Base-by-base conservation (phyloP, 768 basidiomycete species). In the Tricholoma matsutake region DNA sequence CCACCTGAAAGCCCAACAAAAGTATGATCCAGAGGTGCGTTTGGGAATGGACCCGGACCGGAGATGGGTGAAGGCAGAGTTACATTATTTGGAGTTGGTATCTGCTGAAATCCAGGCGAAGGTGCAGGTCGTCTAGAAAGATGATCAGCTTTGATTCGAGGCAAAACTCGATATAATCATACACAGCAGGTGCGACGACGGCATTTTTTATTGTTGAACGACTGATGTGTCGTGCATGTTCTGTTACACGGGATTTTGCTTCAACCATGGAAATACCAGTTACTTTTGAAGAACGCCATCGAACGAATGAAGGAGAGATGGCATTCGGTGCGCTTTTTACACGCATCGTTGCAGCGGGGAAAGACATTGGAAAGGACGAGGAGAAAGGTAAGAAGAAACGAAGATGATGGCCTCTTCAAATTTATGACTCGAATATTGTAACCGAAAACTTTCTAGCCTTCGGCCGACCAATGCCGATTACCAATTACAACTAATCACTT, bases 1-100 rank as follows among this genome's bases (percentile, higher is more conserved):
- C 96, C 96, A 11, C 96, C 96, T 20, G 94, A 93, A 73, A 96
- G 84, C 54, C 96, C 97, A 58, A 98, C 83, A 70, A 99, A 98
- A 7, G 91, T 88, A 68, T 87, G 82, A 72, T 95, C 93, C 61
- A 91, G 75, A 41, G 80, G 80, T 20, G 78, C 75, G 63, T 78
- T 79, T 1, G 82, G 79, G 29, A 76, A 72, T 4, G 73, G 77
- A 0, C 77, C 76, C 11, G 77, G 77, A 9, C 75, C 75, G 25
- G 71, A 62, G 56, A 76, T 72, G 49, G 72, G 67, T 31, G 69
- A 56, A 16, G 78, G 64, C 11, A 75, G 66, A 63, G 73, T 65
- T 37, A 69, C 65, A 53, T 74, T 70, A 60, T 75, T 73, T 63
- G 76, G 68, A 16, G 76, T 67, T 9, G 77, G 76, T 25, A 77